Conservation (phyloP, 2,329 filamentous ascomycete genomes). For the Lachnum nothofagi region DNA sequence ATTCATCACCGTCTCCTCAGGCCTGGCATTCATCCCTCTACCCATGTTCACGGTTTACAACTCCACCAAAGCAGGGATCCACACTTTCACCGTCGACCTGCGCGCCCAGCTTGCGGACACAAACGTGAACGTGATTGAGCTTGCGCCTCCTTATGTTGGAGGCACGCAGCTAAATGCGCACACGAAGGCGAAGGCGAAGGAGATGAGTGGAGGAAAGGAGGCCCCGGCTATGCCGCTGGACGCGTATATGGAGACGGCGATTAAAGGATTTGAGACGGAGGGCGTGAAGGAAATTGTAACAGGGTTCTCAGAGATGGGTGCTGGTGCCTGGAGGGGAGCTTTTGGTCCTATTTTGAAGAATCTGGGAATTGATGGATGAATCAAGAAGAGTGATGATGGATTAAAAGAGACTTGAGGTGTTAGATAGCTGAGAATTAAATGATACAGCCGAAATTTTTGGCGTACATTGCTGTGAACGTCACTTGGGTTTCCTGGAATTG, state of each 20-base stretch:
- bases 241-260: constrained; percentile 32
- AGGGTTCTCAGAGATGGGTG: constrained; percentile 27
- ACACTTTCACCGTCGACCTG: constrained; percentile 29
- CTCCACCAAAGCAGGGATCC: constrained; percentile 33
- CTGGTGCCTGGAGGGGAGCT: constrained; percentile 18
- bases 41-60: constrained; percentile 32
- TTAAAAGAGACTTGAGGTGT: background rate
- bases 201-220: constrained; percentile 23
- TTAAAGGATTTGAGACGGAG: constrained; percentile 25
- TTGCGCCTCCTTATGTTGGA: constrained; percentile 36
- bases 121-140: constrained; percentile 34
- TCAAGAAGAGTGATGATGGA: background rate
- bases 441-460: too few species aligned
- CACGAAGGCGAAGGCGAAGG: constrained; percentile 20
- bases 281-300: constrained; percentile 31
- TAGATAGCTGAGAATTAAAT: background rate
- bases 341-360: constrained; percentile 16
- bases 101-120: constrained; percentile 27
- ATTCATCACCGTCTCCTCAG: constrained; percentile 31
- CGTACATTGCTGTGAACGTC: too few species aligned
- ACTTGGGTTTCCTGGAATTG: too few species aligned
- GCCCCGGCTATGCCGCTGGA: constrained; percentile 31
- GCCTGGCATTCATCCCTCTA: constrained; percentile 29
- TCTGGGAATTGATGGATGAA: constrained; percentile 9
- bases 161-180: constrained; percentile 33